Evolutionary conservation across 2,329 filamentous ascomycete species (phyloP).

Genomic region (Diaporthe ilicicola): DNA sequence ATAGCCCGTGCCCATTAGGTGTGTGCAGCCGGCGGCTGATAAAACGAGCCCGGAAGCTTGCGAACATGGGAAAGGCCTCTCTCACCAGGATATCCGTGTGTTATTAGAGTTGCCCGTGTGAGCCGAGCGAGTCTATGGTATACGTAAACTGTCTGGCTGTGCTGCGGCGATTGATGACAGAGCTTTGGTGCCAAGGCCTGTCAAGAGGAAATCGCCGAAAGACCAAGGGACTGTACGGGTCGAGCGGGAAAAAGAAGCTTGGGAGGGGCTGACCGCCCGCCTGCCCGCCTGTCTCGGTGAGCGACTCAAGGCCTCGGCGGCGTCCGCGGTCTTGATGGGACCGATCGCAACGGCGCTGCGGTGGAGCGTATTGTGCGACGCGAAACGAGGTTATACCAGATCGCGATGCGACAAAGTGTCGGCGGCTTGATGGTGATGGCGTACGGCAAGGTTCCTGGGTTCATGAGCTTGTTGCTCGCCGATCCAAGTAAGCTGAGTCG

Average conservation of each 20-base stretch:
- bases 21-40: conserved; percentile 17
- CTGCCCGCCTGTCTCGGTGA: too few relatives aligned
- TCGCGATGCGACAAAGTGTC: conserved; percentile 20
- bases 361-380: conserved; percentile 20
- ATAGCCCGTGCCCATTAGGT: background rate
- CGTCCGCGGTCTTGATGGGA: conserved; percentile 11
- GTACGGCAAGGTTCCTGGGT: conserved; percentile 6
- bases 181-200: conserved; percentile 21
- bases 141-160: too few relatives aligned
- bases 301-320: conserved; percentile 8
- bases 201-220: conserved; percentile 21
- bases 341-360: conserved; percentile 21
- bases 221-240: background rate
- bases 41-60: conserved; percentile 20
- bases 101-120: background rate
- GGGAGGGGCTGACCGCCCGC: conserved; percentile 9
- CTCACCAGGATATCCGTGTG: conserved; percentile 17
- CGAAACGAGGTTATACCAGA: conserved; percentile 28
- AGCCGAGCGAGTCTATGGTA: background rate
- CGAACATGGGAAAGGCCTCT: background rate
- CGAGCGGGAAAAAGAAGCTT: conserved; percentile 1
- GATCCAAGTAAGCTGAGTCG: conserved; percentile 17
- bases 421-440: conserved; percentile 1
- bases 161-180: background rate
- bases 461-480: conserved; percentile 4